Base-by-base conservation (phyloP, 169 alveolate species). In the Prorocentrum cordatum region DNA sequence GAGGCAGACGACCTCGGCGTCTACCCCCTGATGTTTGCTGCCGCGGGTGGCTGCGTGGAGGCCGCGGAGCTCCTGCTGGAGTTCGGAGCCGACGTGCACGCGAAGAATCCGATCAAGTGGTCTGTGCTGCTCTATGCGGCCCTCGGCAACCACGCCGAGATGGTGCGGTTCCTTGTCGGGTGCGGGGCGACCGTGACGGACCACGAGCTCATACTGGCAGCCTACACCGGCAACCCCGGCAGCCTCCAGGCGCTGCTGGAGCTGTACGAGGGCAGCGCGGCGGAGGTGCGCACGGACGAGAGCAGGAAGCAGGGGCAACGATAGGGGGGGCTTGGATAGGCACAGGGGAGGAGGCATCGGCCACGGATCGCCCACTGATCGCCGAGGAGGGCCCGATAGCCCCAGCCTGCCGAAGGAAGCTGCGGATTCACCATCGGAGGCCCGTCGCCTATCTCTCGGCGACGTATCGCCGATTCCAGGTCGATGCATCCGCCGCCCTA, bases 21-120 rank as follows among this genome's bases (percentile, higher is more conserved):
- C 29, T 82, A 59, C 33, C 90, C 90, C 27, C 58, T 82, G 80
- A 82, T 82, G 90, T 82, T 82, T 62, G 90, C 90, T 0, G 75
- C 80, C 22, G 79, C 90, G 58, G 90, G 90, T 5, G 90, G 90
- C 39, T 54, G 68, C 42, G n/a, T 82, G 39, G 90, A 61, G 58
- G 79, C 79, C 7, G 79, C 50, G 33, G n/a, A 26, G 14, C n/a
- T 82, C 35, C 29, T 82, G 64, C 32, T 45, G 50, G 47, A 50
- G 12, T 61, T 36, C 31, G 66, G 58, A 12, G 90, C 90, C 2
- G 90, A 82, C 38, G 61, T 82, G 33, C 22, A 2, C n/a, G 80
- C 90, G 39, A 61, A 64, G 39, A 82, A 82, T 22, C 77, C 77
- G 22, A 82, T 82, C 80, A 39, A 82, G 31, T 82, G 90, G 90